Percentiles rank a stretch among this genome's conserved stretches.
Evolutionary conservation across 2,329 filamentous ascomycete species (phyloP).

Genomic region (Claviceps sp.): DNA sequence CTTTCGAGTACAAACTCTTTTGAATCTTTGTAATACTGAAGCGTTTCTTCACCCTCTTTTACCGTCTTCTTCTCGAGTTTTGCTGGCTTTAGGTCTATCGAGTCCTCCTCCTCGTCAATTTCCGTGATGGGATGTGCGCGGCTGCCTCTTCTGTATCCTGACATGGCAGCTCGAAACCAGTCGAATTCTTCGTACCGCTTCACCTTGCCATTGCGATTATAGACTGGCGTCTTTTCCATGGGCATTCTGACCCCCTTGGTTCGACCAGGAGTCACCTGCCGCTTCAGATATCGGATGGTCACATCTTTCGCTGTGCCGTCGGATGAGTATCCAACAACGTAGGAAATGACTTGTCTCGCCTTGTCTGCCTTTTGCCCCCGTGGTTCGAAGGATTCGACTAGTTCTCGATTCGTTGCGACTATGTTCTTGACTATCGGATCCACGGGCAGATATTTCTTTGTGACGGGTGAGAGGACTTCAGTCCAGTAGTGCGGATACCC

Average conservation of each 20-base stretch:
- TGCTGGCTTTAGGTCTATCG: constrained; percentile 59
- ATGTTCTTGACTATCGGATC: constrained; percentile 59
- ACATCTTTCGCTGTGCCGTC: constrained; percentile 92
- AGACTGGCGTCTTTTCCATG: constrained; percentile 66
- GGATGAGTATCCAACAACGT: constrained; percentile 67
- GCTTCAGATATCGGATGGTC: constrained; percentile 78
- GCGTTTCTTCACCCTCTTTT: constrained; percentile 63
- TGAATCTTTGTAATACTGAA: constrained; percentile 81
- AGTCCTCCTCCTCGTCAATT: constrained; percentile 67
- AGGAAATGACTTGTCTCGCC: constrained; percentile 79
- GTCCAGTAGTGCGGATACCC: constrained; percentile 87
- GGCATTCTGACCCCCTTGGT: constrained; percentile 77
- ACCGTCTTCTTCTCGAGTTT: constrained; percentile 60
- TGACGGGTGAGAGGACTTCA: constrained; percentile 73
- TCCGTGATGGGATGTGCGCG: constrained; percentile 45
- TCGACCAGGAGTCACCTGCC: constrained; percentile 70
- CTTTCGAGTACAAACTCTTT: constrained; percentile 74
- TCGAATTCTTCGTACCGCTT: constrained; percentile 66
- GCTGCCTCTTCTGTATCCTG: constrained; percentile 47
- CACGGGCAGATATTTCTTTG: constrained; percentile 64
- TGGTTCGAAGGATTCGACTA: constrained; percentile 65
- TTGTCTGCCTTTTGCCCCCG: constrained; percentile 73
- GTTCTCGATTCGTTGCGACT: constrained; percentile 58
- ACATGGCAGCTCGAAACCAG: constrained; percentile 78
- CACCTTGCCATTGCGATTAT: constrained; percentile 65